Base-by-base conservation (phyloP, 2,329 filamentous ascomycete genomes). In the Alternaria solani region DNA sequence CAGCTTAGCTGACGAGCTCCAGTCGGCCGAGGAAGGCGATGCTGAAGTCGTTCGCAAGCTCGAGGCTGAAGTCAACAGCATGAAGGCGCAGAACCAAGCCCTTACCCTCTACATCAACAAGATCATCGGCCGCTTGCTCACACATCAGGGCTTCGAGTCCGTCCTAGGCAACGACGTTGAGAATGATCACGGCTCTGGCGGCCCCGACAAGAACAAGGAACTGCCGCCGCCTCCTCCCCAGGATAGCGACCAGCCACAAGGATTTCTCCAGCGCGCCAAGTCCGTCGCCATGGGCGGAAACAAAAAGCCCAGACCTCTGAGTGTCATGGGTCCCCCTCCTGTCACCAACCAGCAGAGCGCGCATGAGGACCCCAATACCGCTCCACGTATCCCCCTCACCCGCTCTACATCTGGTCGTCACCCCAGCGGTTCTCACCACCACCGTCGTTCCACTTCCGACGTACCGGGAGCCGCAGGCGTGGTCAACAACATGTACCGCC, bases 91-190 rank as follows among this genome's bases (percentile, higher is more conserved):
- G 82, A 98, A 99, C 84, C 98, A 98, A 83, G 95, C 95, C 30
- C 84, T 99, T 70, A 96, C 93, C 25, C 84, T 98, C 66, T 99
- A 99, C 82, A 97, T 99, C 83, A 97, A 98, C 86, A 96, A 95
- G 82, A 98, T 99, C 78, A 97, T 99, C 77, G 95, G 95, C 78
- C 91, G 95, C 57, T 87, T 99, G 44, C 86, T 99, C 63, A 91
- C 96, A 75, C 92, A 97, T 80, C 91, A 96, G 73, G 94, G 96
- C 68, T 98, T 97, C 69, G 94, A 99, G 81, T 89, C 92, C 63
- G 96, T 98, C 62, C 85, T 97, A 41, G 93, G 96, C 76, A 91
- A 92, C 78, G 87, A 87, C 52, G 87, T 90, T 57, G 81, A 76
- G 57, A 58, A 55, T 42, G 67, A 64, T 60, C 39, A 70, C 57